A percentile compares a stretch with the other conserved stretches of the same genome.
phyloP scores from a whole-genome alignment of 2,329 filamentous ascomycete species.

The Nannizziopsis barbatae region DNA sequence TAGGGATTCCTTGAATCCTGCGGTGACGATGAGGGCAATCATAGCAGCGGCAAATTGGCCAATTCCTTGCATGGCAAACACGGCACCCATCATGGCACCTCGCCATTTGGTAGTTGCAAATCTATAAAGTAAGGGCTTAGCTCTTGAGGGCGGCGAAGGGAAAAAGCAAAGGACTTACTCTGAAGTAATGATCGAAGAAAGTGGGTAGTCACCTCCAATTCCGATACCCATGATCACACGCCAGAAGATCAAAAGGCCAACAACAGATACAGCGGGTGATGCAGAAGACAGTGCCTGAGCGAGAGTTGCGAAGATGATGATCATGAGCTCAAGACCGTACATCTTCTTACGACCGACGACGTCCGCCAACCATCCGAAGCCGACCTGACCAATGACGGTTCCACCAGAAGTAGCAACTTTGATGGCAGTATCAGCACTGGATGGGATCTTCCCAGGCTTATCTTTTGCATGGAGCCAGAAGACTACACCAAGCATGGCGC shows the following conservation, averaged over 20 bases:
- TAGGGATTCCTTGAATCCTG: slow-evolving; percentile 58
- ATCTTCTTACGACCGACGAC: slow-evolving; percentile 67
- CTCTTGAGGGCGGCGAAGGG: neutral
- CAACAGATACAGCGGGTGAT: slow-evolving; percentile 50
- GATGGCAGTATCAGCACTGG: slow-evolving; percentile 63
- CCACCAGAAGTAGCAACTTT: slow-evolving; percentile 76
- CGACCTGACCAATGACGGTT: slow-evolving; percentile 70
- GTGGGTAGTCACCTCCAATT: slow-evolving; percentile 71
- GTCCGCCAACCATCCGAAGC: slow-evolving; percentile 70
- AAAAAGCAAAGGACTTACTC: slow-evolving; percentile 39
- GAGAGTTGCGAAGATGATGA: slow-evolving; percentile 69
- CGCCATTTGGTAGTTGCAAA: slow-evolving; percentile 78
- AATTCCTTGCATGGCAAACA: slow-evolving; percentile 80
- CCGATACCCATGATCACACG: slow-evolving; percentile 68
- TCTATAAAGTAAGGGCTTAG: slow-evolving; percentile 26
- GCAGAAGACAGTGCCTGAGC: slow-evolving; percentile 56
- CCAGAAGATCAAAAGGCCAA: slow-evolving; percentile 60
- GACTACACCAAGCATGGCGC: slow-evolving; percentile 66
- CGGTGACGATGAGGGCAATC: slow-evolving; percentile 62
- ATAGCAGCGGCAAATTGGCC: slow-evolving; percentile 67
- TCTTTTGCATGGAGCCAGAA: slow-evolving; percentile 52
- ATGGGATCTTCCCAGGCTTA: slow-evolving; percentile 46
- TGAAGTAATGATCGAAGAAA: slow-evolving; percentile 73
- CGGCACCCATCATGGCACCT: slow-evolving; percentile 76
- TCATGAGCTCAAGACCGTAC: slow-evolving; percentile 70